These are phyloP conservation scores for Penicillium aurantiogriseum DNA, from an alignment of 2,329 filamentous ascomycete species.

Conservation along the genomic window DNA sequence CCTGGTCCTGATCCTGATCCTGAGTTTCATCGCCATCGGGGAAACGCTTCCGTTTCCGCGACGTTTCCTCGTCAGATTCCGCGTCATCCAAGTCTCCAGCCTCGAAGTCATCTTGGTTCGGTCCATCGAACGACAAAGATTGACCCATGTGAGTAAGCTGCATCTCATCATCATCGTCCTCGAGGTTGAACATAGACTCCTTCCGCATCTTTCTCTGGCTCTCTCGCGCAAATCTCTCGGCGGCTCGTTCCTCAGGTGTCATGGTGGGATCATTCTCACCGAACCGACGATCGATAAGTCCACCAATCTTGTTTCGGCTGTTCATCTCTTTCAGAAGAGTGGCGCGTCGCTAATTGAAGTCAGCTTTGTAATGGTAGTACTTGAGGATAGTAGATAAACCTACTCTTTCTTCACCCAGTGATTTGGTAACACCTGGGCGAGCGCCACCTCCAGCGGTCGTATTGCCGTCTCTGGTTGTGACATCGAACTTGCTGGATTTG, in stretches of 20 bases:
- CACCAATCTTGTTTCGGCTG: constrained; percentile 83
- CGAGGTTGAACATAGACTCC: constrained; percentile 81
- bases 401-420: constrained; percentile 80
- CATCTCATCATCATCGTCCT: constrained; percentile 72
- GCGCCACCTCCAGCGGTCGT: constrained; percentile 60
- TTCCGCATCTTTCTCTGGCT: constrained; percentile 77
- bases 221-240: constrained; percentile 85
- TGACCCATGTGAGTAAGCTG: constrained; percentile 81
- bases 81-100: constrained; percentile 65
- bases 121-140: constrained; percentile 63
- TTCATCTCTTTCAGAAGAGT: constrained; percentile 90
- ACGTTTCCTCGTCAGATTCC: constrained; percentile 56
- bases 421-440: constrained; percentile 80
- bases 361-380: constrained; percentile 5
- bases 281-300: constrained; percentile 88
- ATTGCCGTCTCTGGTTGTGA: constrained; percentile 62
- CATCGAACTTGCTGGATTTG: constrained; percentile 78
- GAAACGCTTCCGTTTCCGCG: constrained; percentile 53
- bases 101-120: constrained; percentile 70
- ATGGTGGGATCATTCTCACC: constrained; percentile 94
- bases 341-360: constrained; percentile 61
- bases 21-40: constrained; percentile 22
- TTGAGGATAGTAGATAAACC: constrained; percentile 25
- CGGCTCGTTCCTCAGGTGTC: constrained; percentile 88
- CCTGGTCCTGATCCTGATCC: constrained; percentile 45